Conservation (phyloP, 2,329 filamentous ascomycete genomes). For the Cordyceps cicadae region DNA sequence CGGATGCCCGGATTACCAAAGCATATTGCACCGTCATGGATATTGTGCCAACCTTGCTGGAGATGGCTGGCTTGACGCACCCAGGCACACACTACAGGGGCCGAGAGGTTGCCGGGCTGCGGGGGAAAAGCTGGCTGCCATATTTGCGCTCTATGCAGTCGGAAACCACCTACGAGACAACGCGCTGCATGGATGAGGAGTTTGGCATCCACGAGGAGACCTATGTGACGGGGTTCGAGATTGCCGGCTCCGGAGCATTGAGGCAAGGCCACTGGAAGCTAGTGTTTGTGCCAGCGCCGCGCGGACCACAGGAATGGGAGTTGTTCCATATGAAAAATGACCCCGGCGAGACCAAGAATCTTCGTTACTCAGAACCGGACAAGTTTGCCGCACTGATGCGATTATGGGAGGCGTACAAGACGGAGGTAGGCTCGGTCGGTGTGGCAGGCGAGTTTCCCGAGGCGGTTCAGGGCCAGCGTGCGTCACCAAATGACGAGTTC, state of each 20-base stretch:
- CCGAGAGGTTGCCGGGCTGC: conserved; percentile 40
- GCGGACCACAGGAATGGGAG: conserved; percentile 21
- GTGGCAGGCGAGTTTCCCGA: conserved; percentile 11
- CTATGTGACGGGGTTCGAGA: conserved; percentile 25
- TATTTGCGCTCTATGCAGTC: neutral
- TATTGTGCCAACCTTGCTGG: conserved; percentile 32
- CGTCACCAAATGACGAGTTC: conserved; percentile 6
- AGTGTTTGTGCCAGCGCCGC: conserved; percentile 20
- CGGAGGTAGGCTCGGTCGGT: conserved; percentile 7
- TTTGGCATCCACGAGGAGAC: conserved; percentile 23
- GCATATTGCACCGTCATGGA: conserved; percentile 35
- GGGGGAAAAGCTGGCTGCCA: conserved; percentile 26
- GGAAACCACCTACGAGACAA: neutral
- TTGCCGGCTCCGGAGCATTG: conserved; percentile 25
- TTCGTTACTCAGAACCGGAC: conserved; percentile 16
- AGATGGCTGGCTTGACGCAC: conserved; percentile 36
- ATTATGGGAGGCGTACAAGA: conserved; percentile 27
- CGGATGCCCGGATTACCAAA: neutral
- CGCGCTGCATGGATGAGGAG: neutral
- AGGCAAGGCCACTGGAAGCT: conserved; percentile 28
- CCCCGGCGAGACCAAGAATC: conserved; percentile 22
- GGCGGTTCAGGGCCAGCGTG: conserved; percentile 8
- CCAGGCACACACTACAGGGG: conserved; percentile 25
- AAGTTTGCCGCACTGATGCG: conserved; percentile 22
- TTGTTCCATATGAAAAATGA: conserved; percentile 23